Evolutionary conservation across 345 rosid genomes (phyloP), one percentile per base, ranked within the genome.

Genomic region (Psidium friedrichsthalianum): DNA sequence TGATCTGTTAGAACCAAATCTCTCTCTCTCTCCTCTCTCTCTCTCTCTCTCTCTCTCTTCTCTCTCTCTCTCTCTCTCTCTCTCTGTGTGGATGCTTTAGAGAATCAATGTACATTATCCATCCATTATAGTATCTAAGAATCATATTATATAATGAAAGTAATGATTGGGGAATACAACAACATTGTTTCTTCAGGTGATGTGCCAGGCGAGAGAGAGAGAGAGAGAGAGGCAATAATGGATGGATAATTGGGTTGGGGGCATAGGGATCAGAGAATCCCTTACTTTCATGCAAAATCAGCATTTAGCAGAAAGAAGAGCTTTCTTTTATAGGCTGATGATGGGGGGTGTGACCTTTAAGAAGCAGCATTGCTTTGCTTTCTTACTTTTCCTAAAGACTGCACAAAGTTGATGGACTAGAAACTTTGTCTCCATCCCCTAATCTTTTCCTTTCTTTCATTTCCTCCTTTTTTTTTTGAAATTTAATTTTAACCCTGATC

Each of bases 361-460:
- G 69, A 83, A 86, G 87, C 29, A 83, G 88, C 82, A 24, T 86
- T 76, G 56, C 84, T 74, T 74, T 52, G 25, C 85, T 83, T 83
- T 83, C 51, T 49, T 12, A 12, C 22, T 53, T 56, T 82, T 81
- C 42, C 83, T 74, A 87, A 89, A 92, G 93, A 86, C 94, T 90
- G 91, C 88, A 82, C 89, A 91, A 93, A 88, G 47, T 69, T 80
- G 85, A 51, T 83, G 85, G 84, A 86, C 69, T 92, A 87, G 95
- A 92, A 92, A 92, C 92, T 91, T 90, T 91, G 93, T 93, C 94
- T 90, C 92, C 90, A 88, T 86, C 74, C 91, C 87, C 87, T 82
- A 74, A 29, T 85, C 87, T 76, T 80, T 86, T 87, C 52, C 74
- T 24, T 59, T 22, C 59, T 53, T 40, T 42, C 74, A 56, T 27